These are phyloP conservation scores for Plasmodium coatneyi DNA, from an alignment of 169 alveolate species.

Conservation along the genomic window DNA sequence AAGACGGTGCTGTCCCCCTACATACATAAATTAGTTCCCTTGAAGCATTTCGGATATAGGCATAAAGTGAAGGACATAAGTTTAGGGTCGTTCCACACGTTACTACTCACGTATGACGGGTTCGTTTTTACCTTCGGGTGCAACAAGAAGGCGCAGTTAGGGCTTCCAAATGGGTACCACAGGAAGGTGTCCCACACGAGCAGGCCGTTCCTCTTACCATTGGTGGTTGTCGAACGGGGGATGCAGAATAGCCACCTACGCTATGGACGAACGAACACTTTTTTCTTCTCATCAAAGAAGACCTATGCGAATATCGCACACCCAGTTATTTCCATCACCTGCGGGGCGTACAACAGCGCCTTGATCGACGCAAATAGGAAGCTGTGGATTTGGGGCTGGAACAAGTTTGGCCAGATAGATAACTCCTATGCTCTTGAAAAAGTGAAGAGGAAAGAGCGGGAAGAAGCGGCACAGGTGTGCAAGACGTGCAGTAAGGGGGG, in stretches of 20 bases:
- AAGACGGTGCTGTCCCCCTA: constrained; percentile 34
- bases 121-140: constrained; percentile 64
- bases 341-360: constrained; percentile 45
- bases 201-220: constrained; percentile 46
- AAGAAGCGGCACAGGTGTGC: not conserved
- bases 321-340: constrained; percentile 34
- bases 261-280: not conserved
- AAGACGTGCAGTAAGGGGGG: not conserved
- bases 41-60: constrained; percentile 36
- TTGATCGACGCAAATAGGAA: constrained; percentile 29
- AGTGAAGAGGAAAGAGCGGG: not conserved
- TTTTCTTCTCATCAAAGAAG: not conserved
- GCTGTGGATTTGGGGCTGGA: constrained; percentile 73
- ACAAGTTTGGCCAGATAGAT: constrained; percentile 47
- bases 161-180: constrained; percentile 18
- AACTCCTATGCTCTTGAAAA: constrained; percentile 6
- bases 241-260: not conserved
- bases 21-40: constrained; percentile 36
- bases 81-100: constrained; percentile 51
- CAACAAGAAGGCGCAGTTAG: constrained; percentile 48
- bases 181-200: constrained; percentile 52
- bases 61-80: constrained; percentile 61
- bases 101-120: constrained; percentile 39
- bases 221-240: not conserved
- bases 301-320: constrained; percentile 36